Conservation (phyloP, 495 filamentous ascomycete species). For the Xylaria acuta region DNA sequence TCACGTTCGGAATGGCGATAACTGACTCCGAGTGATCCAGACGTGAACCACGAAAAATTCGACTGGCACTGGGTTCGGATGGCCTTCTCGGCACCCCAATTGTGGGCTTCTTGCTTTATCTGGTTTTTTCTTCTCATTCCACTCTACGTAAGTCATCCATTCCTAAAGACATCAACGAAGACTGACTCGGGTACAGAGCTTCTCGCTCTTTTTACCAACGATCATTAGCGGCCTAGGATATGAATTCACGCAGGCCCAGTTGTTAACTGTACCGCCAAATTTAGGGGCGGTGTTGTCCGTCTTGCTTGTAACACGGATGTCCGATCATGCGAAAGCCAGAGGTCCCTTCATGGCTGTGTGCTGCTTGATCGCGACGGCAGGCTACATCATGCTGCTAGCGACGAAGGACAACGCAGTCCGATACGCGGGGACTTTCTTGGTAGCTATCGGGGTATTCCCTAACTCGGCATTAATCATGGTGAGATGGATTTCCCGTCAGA, state of each 20-base stretch:
- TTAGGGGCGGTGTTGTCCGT: neutral
- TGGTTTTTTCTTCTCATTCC: constrained; percentile 52
- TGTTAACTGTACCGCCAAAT: constrained; percentile 46
- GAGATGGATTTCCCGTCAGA: constrained; percentile 29
- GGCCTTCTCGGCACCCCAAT: constrained; percentile 52
- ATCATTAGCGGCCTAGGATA: constrained; percentile 63
- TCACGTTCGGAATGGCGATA: no score
- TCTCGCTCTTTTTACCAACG: constrained; percentile 51
- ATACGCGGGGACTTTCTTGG: constrained; percentile 65
- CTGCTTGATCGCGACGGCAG: constrained; percentile 49
- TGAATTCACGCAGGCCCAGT: constrained; percentile 57
- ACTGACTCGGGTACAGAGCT: constrained; percentile 28
- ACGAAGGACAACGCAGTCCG: constrained; percentile 55
- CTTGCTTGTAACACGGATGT: neutral
- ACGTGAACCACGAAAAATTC: constrained; percentile 54
- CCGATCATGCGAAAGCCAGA: neutral
- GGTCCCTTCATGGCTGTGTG: neutral
- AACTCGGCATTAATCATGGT: constrained; percentile 61
- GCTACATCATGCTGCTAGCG: constrained; percentile 63
- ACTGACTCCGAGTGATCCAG: no score
- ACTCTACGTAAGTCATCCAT: constrained; percentile 37
- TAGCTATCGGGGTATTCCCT: constrained; percentile 66
- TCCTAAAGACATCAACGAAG: neutral
- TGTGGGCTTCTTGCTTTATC: constrained; percentile 46
- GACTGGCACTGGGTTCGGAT: constrained; percentile 50